These are phyloP conservation scores for Ceratocystis ficicola DNA, from an alignment of 2,329 filamentous ascomycete genomes.

Conservation along the genomic window DNA sequence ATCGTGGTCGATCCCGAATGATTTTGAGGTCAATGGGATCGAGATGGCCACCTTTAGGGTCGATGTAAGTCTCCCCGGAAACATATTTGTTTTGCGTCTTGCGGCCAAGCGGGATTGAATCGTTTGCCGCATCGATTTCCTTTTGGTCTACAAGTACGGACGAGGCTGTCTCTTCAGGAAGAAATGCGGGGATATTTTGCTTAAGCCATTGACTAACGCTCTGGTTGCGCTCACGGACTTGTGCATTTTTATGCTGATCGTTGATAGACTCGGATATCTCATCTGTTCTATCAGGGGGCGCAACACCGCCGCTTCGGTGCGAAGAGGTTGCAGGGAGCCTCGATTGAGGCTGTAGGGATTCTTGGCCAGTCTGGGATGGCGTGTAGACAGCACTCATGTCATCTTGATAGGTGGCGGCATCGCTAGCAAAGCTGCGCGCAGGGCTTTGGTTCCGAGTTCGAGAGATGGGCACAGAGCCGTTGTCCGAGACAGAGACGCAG, in stretches of 20 bases:
- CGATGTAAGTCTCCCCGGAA: constrained; percentile 40
- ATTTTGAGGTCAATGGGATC: constrained; percentile 39
- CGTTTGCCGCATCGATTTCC: not conserved
- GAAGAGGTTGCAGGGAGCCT: not conserved
- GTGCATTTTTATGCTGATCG: constrained; percentile 34
- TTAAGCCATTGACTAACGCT: constrained; percentile 41
- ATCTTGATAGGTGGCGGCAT: constrained; percentile 17
- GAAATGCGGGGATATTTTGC: not conserved
- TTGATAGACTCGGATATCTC: constrained; percentile 36
- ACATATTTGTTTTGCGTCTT: constrained; percentile 41
- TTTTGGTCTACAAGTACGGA: constrained; percentile 5
- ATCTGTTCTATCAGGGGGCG: constrained; percentile 10
- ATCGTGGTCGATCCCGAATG: constrained; percentile 34
- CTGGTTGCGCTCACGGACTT: constrained; percentile 37
- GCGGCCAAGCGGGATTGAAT: constrained; percentile 34
- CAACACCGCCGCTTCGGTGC: constrained; percentile 14
- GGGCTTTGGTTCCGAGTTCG: constrained; percentile 5
- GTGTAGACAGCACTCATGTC: constrained; percentile 15
- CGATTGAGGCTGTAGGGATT: not conserved
- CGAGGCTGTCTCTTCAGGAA: not conserved
- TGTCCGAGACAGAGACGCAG: not conserved
- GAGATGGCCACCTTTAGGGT: constrained; percentile 31
- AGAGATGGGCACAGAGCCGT: not conserved
- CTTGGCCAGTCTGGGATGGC: not conserved
- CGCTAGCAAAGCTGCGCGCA: constrained; percentile 17